Evolutionary conservation across 768 basidiomycete species (phyloP).

Genomic region (Coprinopsis strossmayeri): DNA sequence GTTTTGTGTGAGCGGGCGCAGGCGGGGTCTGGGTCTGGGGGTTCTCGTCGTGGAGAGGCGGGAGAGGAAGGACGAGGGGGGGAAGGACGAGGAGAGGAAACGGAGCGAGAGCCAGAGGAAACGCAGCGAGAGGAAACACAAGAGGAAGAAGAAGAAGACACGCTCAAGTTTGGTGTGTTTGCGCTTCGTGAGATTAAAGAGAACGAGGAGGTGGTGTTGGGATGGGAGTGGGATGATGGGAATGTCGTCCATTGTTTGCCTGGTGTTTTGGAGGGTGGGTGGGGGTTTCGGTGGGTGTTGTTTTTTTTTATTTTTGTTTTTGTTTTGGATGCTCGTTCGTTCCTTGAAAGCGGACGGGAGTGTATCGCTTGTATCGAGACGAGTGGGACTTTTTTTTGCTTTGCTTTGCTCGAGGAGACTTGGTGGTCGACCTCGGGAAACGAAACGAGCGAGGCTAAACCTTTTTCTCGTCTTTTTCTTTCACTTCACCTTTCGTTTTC

Average conservation of each 20-base stretch:
- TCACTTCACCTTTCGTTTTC: too few species aligned
- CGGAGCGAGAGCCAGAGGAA: conserved; percentile 16
- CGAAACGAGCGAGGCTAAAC: too few species aligned
- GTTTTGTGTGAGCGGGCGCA: conserved; percentile 29
- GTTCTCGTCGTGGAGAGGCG: neutral
- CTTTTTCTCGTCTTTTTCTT: too few species aligned
- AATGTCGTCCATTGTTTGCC: conserved; percentile 76
- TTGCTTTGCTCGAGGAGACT: too few species aligned
- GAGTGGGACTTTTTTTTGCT: too few species aligned
- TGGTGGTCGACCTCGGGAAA: too few species aligned
- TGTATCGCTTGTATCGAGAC: too few species aligned
- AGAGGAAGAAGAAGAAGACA: conserved; percentile 20
- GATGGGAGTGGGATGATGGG: conserved; percentile 97
- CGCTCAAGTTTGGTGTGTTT: conserved; percentile 73
- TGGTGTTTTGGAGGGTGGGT: conserved; percentile 54
- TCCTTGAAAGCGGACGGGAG: too few species aligned
- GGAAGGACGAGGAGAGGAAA: conserved; percentile 10
- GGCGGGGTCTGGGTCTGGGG: conserved; percentile 10
- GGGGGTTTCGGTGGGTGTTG: conserved; percentile 49
- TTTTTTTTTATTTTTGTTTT: conserved; percentile 11
- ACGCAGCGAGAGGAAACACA: too few species aligned
- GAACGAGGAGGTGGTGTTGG: conserved; percentile 81
- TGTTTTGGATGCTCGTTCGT: too few species aligned
- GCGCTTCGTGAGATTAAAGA: conserved; percentile 67
- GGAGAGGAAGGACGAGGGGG: conserved; percentile 12